Base-by-base conservation (phyloP, 2,329 filamentous ascomycete species). In the Colletotrichum salicis region DNA sequence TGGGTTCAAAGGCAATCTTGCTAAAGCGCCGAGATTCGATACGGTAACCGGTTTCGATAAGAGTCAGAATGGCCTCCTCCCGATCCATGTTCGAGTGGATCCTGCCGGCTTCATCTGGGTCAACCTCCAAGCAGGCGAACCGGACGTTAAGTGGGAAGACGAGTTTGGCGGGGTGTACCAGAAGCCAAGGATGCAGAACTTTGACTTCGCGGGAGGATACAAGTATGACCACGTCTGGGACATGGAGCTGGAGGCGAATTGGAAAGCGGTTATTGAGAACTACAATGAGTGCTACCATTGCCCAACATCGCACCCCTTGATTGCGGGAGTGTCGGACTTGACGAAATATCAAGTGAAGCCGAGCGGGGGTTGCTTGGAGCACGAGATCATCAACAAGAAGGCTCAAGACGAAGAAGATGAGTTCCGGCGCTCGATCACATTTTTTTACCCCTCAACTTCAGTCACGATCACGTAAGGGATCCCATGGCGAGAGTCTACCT, bases 241-340 rank as follows among this genome's bases (percentile, higher is more conserved):
- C 6, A 75, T 81, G 70, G 76, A 78, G 12, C 76, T 80, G 4
- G 76, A 79, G 1, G 80, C 81, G 61, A 84, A 83, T 71, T 84
- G 82, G 82, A 84, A 84, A 72, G 75, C 75, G 5, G 76, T 84
- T 8, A 78, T 81, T 29, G 85, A 87, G 73, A 86, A 87, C 76
- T 87, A 85, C 78, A 87, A 87, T 76, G 85, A 76, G 73, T 76
- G 75, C 77, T 87, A 87, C 76, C 86, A 87, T 77, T 87, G 85
- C 75, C 81, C 82, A 48, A 86, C 83, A 2, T 83, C 84, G 1
- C 85, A 87, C 70, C 86, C 86, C 0, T 81, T 84, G 66, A 81
- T 87, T 52, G 80, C 82, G 11, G 79, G 80, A 10, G 76, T 86
- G 5, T 80, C 84, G 31, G 82, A 86, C 66, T 78, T 87, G n/a